phyloP scores from a whole-genome alignment of 179 eudicot genomes.

The Spergularia azorica region DNA sequence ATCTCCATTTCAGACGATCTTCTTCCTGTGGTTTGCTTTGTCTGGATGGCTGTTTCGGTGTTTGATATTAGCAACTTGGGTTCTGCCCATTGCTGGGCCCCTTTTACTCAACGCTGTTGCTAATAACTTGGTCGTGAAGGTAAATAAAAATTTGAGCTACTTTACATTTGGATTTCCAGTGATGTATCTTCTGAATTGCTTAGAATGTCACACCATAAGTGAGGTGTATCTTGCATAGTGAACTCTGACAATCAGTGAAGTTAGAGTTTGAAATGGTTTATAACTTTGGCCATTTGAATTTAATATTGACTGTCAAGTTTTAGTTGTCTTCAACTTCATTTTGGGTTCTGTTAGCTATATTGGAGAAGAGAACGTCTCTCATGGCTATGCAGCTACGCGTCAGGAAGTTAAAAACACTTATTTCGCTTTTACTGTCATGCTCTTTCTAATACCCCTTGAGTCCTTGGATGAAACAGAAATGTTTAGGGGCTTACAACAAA shows the following conservation, averaged over 20 bases:
- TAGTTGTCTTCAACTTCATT: not conserved
- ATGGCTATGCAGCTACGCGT: not conserved
- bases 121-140: slow-evolving; percentile 82
- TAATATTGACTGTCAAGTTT: not conserved
- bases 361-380: not conserved
- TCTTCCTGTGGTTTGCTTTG: slow-evolving; percentile 91
- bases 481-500: too few species aligned
- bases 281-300: not conserved
- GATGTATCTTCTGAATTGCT: not conserved
- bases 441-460: too few species aligned
- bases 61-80: slow-evolving; percentile 74
- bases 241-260: not conserved
- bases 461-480: too few species aligned
- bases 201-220: not conserved
- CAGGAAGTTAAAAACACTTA: too few species aligned
- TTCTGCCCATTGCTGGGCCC: slow-evolving; percentile 92
- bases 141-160: slow-evolving; percentile 27
- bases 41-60: slow-evolving; percentile 95
- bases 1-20: slow-evolving; percentile 60
- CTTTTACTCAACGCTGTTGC: slow-evolving; percentile 73
- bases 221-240: not conserved
- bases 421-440: too few species aligned
- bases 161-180: not conserved
- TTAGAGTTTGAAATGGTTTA: not conserved
- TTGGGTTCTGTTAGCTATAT: not conserved